Base-by-base conservation (phyloP, 2,329 filamentous ascomycete genomes). In the Trichoderma sp. region DNA sequence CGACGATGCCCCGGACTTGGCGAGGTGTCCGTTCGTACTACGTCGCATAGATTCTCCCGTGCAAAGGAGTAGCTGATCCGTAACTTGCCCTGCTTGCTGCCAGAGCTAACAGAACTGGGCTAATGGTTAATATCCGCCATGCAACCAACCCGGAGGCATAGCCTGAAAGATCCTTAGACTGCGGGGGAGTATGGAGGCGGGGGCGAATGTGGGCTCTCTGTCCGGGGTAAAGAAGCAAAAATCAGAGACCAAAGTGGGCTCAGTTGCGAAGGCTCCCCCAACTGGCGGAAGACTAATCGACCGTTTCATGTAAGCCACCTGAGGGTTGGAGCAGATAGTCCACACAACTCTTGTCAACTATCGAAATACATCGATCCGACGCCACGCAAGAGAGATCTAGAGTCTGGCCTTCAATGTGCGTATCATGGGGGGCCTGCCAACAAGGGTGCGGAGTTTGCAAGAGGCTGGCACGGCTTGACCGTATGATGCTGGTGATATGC, bases 121-220 rank as follows among this genome's bases (percentile, higher is more conserved):
- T 57, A 47, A 31, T 43, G 24, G 37, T 35, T 37, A 35, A 35
- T 35, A 24, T 27, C 29, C 37, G n/a, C 27, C 64, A 66, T 58
- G 49, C 63, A 66, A 35, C 64, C 63, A 66, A 58, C 64, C 53
- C 64, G 64, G 55, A 59, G 55, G 10, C 29, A 58, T 56, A 33
- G 55, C 55, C 64, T 59, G 40, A 67, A 52, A 40, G 27, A 67
- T 59, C 63, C 21, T 49, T 67, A 67, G 64, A 59, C 55, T 67
- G 64, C 64, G 64, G 64, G 64, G 64, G 55, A 58, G 33, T 16
- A 49, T 66, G 62, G 49, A 47, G 62, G 62, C 19, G 64, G 40
- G 40, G 64, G 29, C 35, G 24, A 59, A 33, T 55, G 40, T 66
- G 55, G 64, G 14, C 62, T 31, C 27, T 33, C 8, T 8, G 35